A percentile compares a stretch with the other conserved stretches of the same genome.
phyloP scores from a whole-genome alignment of 2,329 filamentous ascomycete species.

The Penicillium sp. region DNA sequence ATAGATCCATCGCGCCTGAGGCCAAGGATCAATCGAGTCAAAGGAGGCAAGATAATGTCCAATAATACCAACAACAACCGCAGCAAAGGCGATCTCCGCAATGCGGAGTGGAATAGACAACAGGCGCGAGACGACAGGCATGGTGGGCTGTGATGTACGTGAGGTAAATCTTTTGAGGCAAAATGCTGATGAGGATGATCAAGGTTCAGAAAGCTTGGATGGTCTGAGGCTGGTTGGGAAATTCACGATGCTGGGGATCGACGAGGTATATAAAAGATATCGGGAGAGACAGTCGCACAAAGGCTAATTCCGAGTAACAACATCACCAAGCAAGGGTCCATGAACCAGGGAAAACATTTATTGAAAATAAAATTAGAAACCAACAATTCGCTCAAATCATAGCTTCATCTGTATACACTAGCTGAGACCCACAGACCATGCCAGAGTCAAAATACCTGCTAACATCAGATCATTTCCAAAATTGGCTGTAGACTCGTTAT shows the following conservation, averaged over 20 bases:
- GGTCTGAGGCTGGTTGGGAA: background rate
- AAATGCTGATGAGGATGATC: background rate
- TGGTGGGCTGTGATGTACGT: slow-evolving; percentile 27
- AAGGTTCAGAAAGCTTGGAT: background rate
- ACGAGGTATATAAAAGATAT: slow-evolving; percentile 18
- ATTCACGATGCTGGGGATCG: background rate
- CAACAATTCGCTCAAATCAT: background rate
- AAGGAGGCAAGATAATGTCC: slow-evolving; percentile 63
- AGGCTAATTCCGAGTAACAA: slow-evolving; percentile 8
- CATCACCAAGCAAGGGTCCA: slow-evolving; percentile 19
- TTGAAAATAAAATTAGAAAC: background rate
- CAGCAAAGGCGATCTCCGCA: slow-evolving; percentile 67
- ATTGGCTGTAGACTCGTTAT: background rate
- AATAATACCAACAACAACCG: slow-evolving; percentile 68
- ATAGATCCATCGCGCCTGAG: slow-evolving; percentile 70
- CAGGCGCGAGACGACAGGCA: slow-evolving; percentile 56
- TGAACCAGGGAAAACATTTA: background rate
- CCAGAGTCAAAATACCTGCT: slow-evolving; percentile 8
- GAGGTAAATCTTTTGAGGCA: background rate
- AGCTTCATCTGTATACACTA: background rate
- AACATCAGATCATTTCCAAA: slow-evolving; percentile 14
- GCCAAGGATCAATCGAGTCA: slow-evolving; percentile 51
- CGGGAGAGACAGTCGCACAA: slow-evolving; percentile 11
- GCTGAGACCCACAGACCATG: slow-evolving; percentile 6
- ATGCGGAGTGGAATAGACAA: slow-evolving; percentile 60